Evolutionary conservation across 2,329 filamentous ascomycete genomes (phyloP).

Genomic region (Cephalotrichum gorgonifer): DNA sequence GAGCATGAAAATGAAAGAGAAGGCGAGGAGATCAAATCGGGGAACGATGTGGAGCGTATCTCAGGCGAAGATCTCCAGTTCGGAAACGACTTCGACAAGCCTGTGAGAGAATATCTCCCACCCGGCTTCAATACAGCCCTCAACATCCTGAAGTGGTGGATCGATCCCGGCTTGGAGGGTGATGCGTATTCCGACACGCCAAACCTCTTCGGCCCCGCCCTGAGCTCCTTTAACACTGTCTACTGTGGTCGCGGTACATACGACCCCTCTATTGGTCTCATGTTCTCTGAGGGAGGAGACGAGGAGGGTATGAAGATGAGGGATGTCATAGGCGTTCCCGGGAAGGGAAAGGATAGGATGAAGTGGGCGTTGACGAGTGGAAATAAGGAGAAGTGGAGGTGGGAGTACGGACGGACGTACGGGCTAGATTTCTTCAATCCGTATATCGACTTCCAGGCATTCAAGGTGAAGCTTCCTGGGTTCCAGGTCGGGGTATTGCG

Average conservation of each 20-base stretch:
- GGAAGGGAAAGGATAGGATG: slow-evolving; percentile 40
- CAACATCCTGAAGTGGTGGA: slow-evolving; percentile 77
- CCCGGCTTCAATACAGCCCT: slow-evolving; percentile 80
- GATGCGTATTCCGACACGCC: slow-evolving; percentile 82
- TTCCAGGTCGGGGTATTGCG: slow-evolving; percentile 64
- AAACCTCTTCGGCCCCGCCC: slow-evolving; percentile 72
- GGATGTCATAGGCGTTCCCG: slow-evolving; percentile 37
- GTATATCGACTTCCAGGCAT: slow-evolving; percentile 74
- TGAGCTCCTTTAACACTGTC: slow-evolving; percentile 71
- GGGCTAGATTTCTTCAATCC: slow-evolving; percentile 73
- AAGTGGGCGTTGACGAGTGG: slow-evolving; percentile 44
- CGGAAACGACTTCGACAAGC: slow-evolving; percentile 90
- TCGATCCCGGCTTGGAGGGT: slow-evolving; percentile 84
- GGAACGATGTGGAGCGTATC: slow-evolving; percentile 32
- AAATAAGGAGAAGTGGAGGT: slow-evolving; percentile 42
- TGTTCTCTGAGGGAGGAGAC: slow-evolving; percentile 58
- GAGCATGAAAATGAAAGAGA: too few species aligned
- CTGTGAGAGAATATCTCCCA: slow-evolving; percentile 76
- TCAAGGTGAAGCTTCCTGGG: slow-evolving; percentile 61
- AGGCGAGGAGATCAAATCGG: too few species aligned
- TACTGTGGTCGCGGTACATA: slow-evolving; percentile 48
- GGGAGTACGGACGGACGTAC: slow-evolving; percentile 42
- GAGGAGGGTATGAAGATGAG: slow-evolving; percentile 40
- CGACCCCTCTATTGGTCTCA: slow-evolving; percentile 36
- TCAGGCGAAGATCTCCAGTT: slow-evolving; percentile 69